Conservation (phyloP, 2,329 filamentous ascomycete genomes). For the Laburnicola sp. region DNA sequence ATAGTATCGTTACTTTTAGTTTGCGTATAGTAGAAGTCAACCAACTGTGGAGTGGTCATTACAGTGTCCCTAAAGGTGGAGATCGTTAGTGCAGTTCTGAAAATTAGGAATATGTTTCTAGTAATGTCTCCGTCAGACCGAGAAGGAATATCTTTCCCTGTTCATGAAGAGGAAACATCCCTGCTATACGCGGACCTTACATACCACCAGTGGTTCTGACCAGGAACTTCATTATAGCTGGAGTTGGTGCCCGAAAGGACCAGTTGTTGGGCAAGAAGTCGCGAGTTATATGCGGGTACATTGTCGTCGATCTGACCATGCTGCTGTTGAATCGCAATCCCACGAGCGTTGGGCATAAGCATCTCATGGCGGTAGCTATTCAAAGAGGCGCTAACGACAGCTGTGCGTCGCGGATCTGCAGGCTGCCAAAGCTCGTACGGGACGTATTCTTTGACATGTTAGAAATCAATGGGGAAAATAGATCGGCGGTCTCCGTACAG, state of each 20-base stretch:
- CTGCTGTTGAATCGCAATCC: conserved; percentile 59
- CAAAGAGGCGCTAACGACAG: conserved; percentile 54
- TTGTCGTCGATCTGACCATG: conserved; percentile 62
- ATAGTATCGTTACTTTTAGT: conserved; percentile 18
- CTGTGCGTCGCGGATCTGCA: conserved; percentile 55
- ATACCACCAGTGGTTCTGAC: conserved; percentile 55
- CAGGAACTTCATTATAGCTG: conserved; percentile 55
- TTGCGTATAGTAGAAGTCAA: conserved; percentile 53
- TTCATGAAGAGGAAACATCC: no score
- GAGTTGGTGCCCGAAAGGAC: conserved; percentile 48
- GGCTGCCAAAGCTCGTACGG: conserved; percentile 60
- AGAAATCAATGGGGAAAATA: not conserved
- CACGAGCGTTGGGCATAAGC: conserved; percentile 55
- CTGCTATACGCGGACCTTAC: no score
- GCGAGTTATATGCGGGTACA: conserved; percentile 61
- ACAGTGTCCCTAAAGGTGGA: conserved; percentile 47
- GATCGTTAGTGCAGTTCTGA: no score
- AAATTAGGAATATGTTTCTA: no score
- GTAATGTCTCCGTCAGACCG: no score
- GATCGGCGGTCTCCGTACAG: no score
- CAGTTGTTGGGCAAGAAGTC: conserved; percentile 56
- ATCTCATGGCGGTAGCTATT: conserved; percentile 60
- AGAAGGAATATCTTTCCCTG: no score
- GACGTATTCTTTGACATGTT: conserved; percentile 54
- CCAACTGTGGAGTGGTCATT: conserved; percentile 56